Percentiles rank a stretch among this genome's conserved stretches.
Conservation (phyloP, 2,329 filamentous ascomycete species). For the Aspergillus sergii region DNA sequence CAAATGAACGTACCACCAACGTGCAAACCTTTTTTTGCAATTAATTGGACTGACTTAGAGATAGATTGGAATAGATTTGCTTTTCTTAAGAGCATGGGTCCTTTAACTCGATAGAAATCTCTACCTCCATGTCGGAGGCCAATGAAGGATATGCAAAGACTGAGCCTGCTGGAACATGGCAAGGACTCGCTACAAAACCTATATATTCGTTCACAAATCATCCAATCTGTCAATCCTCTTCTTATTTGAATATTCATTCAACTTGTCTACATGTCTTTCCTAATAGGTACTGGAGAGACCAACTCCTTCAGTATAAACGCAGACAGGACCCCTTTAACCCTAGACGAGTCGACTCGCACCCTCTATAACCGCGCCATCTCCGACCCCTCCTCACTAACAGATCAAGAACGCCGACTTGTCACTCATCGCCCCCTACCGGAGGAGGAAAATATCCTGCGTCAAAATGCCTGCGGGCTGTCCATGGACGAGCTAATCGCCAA, state of each 20-base stretch:
- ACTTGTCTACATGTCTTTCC: constrained; percentile 3
- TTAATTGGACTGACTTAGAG: too few species aligned
- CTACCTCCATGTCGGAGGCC: too few species aligned
- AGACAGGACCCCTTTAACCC: constrained; percentile 16
- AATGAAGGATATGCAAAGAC: too few species aligned
- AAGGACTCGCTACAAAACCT: too few species aligned
- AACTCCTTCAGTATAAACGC: constrained; percentile 1
- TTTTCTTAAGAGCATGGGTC: too few species aligned
- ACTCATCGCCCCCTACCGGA: constrained; percentile 13
- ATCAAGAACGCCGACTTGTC: constrained; percentile 18
- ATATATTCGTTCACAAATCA: neutral
- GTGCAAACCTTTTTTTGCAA: neutral
- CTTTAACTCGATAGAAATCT: too few species aligned
- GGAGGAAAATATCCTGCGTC: constrained; percentile 19
- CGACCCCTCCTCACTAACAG: constrained; percentile 20
- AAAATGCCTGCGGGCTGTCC: constrained; percentile 13
- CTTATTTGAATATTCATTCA: neutral
- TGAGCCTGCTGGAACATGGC: too few species aligned
- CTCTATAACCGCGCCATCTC: constrained; percentile 21
- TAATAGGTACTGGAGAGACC: neutral
- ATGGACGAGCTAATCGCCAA: constrained; percentile 17
- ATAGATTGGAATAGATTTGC: too few species aligned
- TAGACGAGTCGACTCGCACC: constrained; percentile 19
- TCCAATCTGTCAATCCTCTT: neutral
- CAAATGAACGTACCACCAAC: neutral